These are phyloP conservation scores for Nemophila menziesii DNA, from an alignment of 257 asterid species.

Conservation along the genomic window DNA sequence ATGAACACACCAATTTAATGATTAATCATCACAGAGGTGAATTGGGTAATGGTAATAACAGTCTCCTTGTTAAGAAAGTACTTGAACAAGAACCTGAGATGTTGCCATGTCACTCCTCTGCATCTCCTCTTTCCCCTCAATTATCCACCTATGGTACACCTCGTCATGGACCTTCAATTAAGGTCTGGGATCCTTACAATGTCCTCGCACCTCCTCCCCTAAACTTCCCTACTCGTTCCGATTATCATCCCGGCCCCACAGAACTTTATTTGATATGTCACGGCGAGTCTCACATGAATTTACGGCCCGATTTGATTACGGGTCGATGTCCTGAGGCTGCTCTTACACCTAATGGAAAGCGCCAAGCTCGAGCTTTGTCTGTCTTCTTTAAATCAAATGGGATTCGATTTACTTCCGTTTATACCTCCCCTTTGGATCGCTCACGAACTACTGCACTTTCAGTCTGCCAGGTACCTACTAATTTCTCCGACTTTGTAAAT, in stretches of 20 bases:
- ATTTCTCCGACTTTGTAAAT: too few relatives aligned
- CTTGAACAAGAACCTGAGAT: conserved; percentile 93
- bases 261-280: conserved; percentile 73
- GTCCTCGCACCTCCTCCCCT: conserved; percentile 72
- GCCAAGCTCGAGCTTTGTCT: conserved; percentile 88
- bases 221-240: conserved; percentile 35
- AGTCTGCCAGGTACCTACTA: conserved; percentile 87
- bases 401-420: conserved; percentile 58
- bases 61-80: conserved; percentile 50
- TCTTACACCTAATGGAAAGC: conserved; percentile 82
- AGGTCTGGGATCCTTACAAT: conserved; percentile 96
- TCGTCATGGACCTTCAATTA: conserved; percentile 70
- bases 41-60: conserved; percentile 15
- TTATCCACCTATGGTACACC: conserved; percentile 82
- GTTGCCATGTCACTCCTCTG: conserved; percentile 93
- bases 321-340: conserved; percentile 89
- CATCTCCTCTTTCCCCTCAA: conserved; percentile 97
- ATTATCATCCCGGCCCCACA: too few relatives aligned
- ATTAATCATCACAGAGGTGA: too few relatives aligned
- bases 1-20: too few relatives aligned
- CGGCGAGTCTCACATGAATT: conserved; percentile 80
- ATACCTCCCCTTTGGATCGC: conserved; percentile 81
- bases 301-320: conserved; percentile 84
- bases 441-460: conserved; percentile 68
- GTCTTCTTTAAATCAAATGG: conserved; percentile 83